phyloP scores from a whole-genome alignment of 345 rosid species.

The Diplotaxis tenuifolia region DNA sequence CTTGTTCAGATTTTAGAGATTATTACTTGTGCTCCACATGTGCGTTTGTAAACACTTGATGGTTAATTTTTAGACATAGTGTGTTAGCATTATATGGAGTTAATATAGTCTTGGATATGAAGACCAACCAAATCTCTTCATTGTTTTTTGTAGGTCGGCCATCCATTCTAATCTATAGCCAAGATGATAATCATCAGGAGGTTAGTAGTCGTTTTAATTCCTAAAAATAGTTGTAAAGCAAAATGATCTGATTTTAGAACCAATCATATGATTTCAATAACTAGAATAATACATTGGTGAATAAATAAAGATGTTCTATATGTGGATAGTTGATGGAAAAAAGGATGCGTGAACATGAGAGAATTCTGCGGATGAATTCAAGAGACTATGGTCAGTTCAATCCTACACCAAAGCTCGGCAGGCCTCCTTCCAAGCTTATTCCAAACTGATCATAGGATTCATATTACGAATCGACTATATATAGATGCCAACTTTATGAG shows the following conservation, averaged over 20 bases:
- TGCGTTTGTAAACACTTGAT: conserved; percentile 2
- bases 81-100: conserved; percentile 4
- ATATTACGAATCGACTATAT: conserved; percentile 6
- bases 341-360: conserved; percentile 58
- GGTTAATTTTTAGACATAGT: not conserved
- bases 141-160: conserved; percentile 44
- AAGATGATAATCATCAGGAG: conserved; percentile 38
- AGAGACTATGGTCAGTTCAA: conserved; percentile 71
- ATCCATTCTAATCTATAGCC: conserved; percentile 33
- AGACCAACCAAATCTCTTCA: not conserved
- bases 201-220: conserved; percentile 29
- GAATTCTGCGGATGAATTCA: conserved; percentile 56
- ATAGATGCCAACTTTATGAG: conserved; percentile 17
- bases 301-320: not conserved
- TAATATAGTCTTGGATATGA: not conserved
- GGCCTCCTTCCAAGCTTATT: conserved; percentile 96
- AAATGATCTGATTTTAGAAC: not conserved
- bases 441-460: conserved; percentile 54
- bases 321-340: conserved; percentile 28
- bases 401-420: conserved; percentile 66
- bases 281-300: conserved; percentile 6
- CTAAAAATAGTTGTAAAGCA: not conserved
- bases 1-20: conserved; percentile 18
- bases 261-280: not conserved
- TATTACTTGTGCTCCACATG: conserved; percentile 12